Evolutionary conservation across 129 eudicot species (phyloP).

Genomic region (Sambucus nigra): DNA sequence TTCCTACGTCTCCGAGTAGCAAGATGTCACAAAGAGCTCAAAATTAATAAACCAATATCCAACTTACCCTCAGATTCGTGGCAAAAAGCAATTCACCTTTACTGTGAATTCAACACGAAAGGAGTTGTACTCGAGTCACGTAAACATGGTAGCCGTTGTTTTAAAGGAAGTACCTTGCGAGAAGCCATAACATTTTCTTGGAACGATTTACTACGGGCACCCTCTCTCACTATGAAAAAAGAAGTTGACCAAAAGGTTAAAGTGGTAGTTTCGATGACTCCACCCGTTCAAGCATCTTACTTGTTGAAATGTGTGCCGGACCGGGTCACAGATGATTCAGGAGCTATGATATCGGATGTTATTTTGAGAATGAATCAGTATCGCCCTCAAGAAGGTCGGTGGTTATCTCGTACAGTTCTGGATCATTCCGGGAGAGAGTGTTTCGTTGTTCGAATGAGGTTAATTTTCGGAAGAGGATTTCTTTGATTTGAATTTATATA

Average conservation of each 20-base stretch:
- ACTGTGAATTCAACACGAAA: conserved; percentile 87
- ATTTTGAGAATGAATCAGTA: conserved; percentile 70
- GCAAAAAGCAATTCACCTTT: conserved; percentile 54
- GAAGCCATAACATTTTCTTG: conserved; percentile 51
- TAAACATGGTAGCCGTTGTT: conserved; percentile 47
- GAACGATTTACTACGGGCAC: conserved; percentile 79
- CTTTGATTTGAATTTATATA: no score
- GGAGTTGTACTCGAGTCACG: conserved; percentile 60
- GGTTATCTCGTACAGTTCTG: conserved; percentile 89
- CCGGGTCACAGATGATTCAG: conserved; percentile 84
- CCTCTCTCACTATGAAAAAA: conserved; percentile 50
- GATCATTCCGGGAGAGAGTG: conserved; percentile 94
- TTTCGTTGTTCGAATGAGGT: conserved; percentile 82
- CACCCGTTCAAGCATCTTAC: conserved; percentile 92
- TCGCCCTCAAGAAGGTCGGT: conserved; percentile 92
- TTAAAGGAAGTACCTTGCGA: conserved; percentile 40
- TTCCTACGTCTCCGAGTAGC: conserved; percentile 51
- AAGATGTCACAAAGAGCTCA: conserved; percentile 68
- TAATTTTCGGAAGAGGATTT: not conserved
- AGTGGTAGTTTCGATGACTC: conserved; percentile 64
- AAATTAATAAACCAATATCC: conserved; percentile 42
- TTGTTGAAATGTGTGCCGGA: conserved; percentile 86
- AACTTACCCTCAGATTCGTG: conserved; percentile 34
- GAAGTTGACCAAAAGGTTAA: conserved; percentile 35
- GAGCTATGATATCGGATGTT: conserved; percentile 89